Percentiles rank a stretch among this genome's conserved stretches.
Conservation (phyloP, 2,329 filamentous ascomycete genomes). For the Fusarium newnesense region DNA sequence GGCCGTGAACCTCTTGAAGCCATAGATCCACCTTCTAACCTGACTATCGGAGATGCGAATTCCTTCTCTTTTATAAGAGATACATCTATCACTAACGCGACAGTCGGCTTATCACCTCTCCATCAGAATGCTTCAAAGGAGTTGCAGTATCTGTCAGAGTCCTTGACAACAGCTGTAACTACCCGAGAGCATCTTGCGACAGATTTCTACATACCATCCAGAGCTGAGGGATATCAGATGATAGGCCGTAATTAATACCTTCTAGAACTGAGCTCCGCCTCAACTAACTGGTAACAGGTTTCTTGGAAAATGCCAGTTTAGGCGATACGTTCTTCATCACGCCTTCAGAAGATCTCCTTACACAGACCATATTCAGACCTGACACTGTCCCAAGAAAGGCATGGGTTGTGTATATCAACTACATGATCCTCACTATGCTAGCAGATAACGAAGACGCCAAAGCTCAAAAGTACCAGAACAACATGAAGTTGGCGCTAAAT, state of each 20-base stretch:
- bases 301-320: background rate
- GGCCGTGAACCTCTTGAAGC: no score
- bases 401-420: conserved; percentile 12
- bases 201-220: background rate
- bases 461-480: background rate
- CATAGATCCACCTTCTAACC: no score
- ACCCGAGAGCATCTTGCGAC: no score
- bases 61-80: background rate
- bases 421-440: conserved; percentile 3
- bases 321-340: background rate
- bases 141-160: background rate
- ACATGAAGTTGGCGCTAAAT: conserved; percentile 11
- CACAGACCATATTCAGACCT: background rate
- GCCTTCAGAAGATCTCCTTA: background rate
- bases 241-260: background rate
- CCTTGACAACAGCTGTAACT: background rate
- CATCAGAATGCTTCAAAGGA: background rate
- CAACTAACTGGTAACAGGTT: background rate
- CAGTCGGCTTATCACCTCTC: background rate
- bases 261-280: accelerated
- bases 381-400: background rate
- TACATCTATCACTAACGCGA: background rate
- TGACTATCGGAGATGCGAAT: no score
- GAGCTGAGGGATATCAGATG: background rate
- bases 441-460: background rate